A percentile compares a stretch with the other conserved stretches of the same genome.
Evolutionary conservation across 139 green algal genomes (phyloP).

Genomic region (Coelastrella sp.): DNA sequence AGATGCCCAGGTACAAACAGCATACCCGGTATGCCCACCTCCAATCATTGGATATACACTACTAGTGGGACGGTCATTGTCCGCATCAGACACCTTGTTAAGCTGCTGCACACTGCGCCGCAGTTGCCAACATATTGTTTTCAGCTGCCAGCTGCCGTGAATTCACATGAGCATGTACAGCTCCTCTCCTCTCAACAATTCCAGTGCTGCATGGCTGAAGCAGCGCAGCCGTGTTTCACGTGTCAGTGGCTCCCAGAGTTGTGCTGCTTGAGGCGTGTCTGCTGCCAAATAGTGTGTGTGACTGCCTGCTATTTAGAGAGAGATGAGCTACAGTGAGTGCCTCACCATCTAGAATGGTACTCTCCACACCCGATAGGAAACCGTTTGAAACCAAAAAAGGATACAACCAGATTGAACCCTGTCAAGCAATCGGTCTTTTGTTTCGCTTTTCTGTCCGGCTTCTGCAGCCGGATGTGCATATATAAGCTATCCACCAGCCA

Average conservation of each 20-base stretch:
- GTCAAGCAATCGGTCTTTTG: too few species aligned
- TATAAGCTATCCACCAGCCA: too few species aligned
- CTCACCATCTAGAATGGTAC: too few species aligned
- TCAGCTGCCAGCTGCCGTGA: conserved; percentile 57
- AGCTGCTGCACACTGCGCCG: conserved; percentile 53
- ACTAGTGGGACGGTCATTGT: neutral
- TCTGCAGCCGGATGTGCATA: too few species aligned
- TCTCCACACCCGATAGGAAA: too few species aligned
- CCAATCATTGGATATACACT: conserved; percentile 16
- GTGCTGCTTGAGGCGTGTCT: conserved; percentile 59
- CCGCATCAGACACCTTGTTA: neutral
- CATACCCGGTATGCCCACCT: neutral
- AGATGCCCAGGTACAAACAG: too few species aligned
- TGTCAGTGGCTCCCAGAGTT: conserved; percentile 71
- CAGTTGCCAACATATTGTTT: conserved; percentile 53
- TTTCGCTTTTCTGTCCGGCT: too few species aligned
- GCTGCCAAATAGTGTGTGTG: conserved; percentile 77
- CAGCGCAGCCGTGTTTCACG: conserved; percentile 75
- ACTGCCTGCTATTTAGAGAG: conserved; percentile 51
- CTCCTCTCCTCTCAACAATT: neutral
- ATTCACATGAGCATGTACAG: neutral
- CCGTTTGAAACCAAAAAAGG: too few species aligned
- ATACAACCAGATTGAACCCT: too few species aligned
- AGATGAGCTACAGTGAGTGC: too few species aligned
- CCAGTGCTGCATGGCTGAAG: conserved; percentile 72